Base-by-base conservation (phyloP, 176 grass and related monocot genomes). In the Oropetium thomaeum region DNA sequence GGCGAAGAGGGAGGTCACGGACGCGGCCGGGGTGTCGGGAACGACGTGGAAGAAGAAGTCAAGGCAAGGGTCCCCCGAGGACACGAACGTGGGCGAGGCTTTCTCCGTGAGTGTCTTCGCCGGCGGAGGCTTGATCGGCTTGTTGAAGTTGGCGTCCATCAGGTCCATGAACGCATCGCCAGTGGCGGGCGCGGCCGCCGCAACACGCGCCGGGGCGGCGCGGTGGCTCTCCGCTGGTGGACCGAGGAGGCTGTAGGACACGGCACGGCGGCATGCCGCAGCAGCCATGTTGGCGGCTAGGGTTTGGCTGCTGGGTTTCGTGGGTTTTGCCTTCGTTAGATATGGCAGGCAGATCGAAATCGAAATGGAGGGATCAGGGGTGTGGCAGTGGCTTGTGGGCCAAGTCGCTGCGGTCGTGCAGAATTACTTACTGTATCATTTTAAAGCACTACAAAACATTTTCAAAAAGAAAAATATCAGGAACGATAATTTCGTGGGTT, bases 41-140 rank as follows among this genome's bases (percentile, higher is more conserved):
- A 89, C 73, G 30, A 93, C 71, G 15, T 93, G 87, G 90, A 93
- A 90, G 85, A 92, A 92, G 79, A 87, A 93, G 61, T 93, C 87
- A 6, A 93, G 73, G 81, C 73, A 93, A 12, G 87, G 58, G 43
- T 93, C 70, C 0, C 83, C 70, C 13, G 90, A 89, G 20, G 90
- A 61, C 7, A 49, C 16, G 71, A 73, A 86, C 28, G 70, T 89
- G 10, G 79, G 45, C 13, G 86, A 92, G 29, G 34, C 5, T 31
- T 86, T 92, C 76, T 89, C 90, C 7, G 75, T 89, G n/a, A 67
- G 52, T 1, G 5, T 39, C 70, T 81, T 89, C 14, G 38, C 29
- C 23, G 80, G 47, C n/a, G n/a, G n/a, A n/a, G n/a, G n/a, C n/a
- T n/a, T n/a, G 55, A 14, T 10, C 1, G 27, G 57, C 19, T 19